Base-by-base conservation (phyloP, 1,284 basidiomycete species). In the Marasmius oreades region DNA sequence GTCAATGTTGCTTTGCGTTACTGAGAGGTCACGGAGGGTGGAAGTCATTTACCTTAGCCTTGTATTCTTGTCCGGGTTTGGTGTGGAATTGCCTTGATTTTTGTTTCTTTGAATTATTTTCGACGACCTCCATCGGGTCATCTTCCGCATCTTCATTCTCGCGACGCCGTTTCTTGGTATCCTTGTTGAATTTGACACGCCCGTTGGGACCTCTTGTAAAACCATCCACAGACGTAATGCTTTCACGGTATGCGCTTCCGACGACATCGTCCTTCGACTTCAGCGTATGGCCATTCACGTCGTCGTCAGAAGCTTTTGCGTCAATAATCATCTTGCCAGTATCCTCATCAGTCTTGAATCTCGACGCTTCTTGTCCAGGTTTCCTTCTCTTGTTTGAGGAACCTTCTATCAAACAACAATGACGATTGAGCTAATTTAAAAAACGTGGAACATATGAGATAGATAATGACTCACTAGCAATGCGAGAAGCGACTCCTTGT, bases 121-220 rank as follows among this genome's bases (percentile, higher is more conserved):
- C 64, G 58, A 83, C 84, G 58, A 77, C 74, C 7, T 70, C 85
- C 85, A 91, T 91, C 64, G 89, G 90, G 47, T 93, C 91, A 39
- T 77, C 81, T 26, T 78, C 79, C 23, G 68, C 73, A 23, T 80
- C 82, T 62, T 86, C 87, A 23, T 77, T 75, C 59, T 82, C 81
- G 53, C 88, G 80, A 59, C 94, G 74, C 56, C 90, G 82, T 66
- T 94, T 92, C 74, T 95, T 96, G 24, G 92, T 96, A 67, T 98
- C 92, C 75, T 98, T 98, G 77, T 98, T 93, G 76, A 98, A 97
- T 73, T 94, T 96, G 68, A 98, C 76, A 36, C 84, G 85, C 18
- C 97, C 97, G 59, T 86, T 86, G 1, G 86, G 78, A 34, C 92
- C 92, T 31, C 93, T 85, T 1, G 84, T 88, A 72, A 94, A 93